A percentile compares a stretch with the other conserved stretches of the same genome.
These are phyloP conservation scores for Pseudonitzschia pungens DNA, from an alignment of 108 stramenopile genomes.

Conservation along the genomic window DNA sequence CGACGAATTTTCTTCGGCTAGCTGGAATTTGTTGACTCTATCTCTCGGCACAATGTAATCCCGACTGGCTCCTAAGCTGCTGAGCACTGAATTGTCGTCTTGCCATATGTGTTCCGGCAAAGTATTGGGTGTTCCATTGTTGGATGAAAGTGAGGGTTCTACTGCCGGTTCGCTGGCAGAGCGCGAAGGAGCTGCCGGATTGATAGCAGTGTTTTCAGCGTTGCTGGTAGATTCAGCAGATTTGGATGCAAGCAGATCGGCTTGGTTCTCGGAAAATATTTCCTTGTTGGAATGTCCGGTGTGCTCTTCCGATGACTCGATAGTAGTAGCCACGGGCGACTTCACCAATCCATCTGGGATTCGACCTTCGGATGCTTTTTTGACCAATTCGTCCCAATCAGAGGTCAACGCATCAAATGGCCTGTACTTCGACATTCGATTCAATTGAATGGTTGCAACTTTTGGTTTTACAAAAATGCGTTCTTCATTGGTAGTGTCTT, in stretches of 20 bases:
- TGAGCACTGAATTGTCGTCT: conserved; percentile 37
- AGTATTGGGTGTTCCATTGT: background rate
- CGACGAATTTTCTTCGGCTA: conserved; percentile 48
- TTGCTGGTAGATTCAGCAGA: background rate
- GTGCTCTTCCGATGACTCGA: background rate
- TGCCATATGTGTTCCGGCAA: conserved; percentile 35
- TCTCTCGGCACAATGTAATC: conserved; percentile 23
- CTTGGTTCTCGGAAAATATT: background rate
- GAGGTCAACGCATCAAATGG: conserved; percentile 18
- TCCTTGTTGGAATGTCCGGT: background rate
- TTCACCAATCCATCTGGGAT: conserved; percentile 38
- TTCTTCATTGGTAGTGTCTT: background rate
- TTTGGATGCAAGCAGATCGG: conserved; percentile 3
- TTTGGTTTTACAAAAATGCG: conserved; percentile 21
- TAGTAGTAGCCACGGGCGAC: background rate
- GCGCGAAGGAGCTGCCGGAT: background rate
- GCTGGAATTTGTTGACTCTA: conserved; percentile 39
- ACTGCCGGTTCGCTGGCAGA: background rate
- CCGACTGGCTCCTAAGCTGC: conserved; percentile 40
- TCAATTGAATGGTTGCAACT: conserved; percentile 14
- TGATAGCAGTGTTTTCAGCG: background rate
- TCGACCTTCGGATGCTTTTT: conserved; percentile 27
- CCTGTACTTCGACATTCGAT: background rate
- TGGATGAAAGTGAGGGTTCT: background rate
- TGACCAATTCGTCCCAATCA: conserved; percentile 35